Base-by-base conservation (phyloP, 2,329 filamentous ascomycete species). In the Hypoxylon sp. region DNA sequence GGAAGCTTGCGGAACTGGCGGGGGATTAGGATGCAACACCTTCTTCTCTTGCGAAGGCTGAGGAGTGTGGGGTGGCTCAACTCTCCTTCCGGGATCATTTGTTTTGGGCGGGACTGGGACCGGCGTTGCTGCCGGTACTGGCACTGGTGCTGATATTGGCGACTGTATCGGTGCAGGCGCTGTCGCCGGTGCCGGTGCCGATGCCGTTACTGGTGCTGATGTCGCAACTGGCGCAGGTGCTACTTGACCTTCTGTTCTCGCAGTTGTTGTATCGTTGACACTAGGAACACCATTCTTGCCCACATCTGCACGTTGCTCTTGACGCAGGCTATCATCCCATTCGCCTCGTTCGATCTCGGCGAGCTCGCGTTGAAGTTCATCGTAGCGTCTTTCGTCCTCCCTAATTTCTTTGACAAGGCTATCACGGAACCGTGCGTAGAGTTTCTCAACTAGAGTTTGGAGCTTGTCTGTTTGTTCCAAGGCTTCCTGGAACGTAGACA, bases 391-490 rank as follows among this genome's bases (percentile, higher is more conserved):
- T 82, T 98, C 94, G 69, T 96, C 91, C 61, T 92, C 88, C 65
- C 87, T 85, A 66, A 98, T 92, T 74, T 91, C 87, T 62, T 84
- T 83, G n/a, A 94, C 86, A 53, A 91, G 84, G 47, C 90, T 84
- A 50, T 91, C 88, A 70, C 90, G 87, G 78, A 97, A 98, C 69
- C 88, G 86, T 11, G 87, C 85, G 77, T 96, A 97, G 1, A 97
- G 84, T 71, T 91, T 89, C 63, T 91, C 85, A 52, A 97, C 87
- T 48, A 97, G 81, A 29, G 85, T 82, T 0, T 92, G 92, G 1
- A 97, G 84, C 70, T 91, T 88, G 54, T 91, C 88, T 29, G 86
- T 79, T 78, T 94, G 88, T 70, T 90, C 85, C 60, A 86, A 84
- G 3, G 88, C 88, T 70, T 94, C 92, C 70, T 88, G 86, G 29